phyloP scores from a whole-genome alignment of 1,284 basidiomycete genomes.

The Apiotrichum gracile region DNA sequence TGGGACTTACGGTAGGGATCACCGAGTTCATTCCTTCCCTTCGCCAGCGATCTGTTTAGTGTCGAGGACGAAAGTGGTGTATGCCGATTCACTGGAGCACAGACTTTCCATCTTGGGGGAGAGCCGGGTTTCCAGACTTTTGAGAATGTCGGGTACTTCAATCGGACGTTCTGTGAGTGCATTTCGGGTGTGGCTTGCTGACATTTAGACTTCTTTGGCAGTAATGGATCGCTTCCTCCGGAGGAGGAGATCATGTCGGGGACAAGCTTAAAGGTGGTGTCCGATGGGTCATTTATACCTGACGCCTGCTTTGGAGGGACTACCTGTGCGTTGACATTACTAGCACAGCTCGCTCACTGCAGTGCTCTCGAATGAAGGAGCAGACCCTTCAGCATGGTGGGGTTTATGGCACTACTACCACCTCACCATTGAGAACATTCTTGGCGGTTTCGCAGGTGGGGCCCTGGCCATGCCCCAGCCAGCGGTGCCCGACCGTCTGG shows the following conservation, averaged over 20 bases:
- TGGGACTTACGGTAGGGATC: no score
- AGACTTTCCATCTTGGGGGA: slow-evolving; percentile 10
- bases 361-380: slow-evolving; percentile 24
- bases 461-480: not conserved
- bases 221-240: not conserved
- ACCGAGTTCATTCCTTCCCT: no score
- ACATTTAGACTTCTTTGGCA: slow-evolving; percentile 4
- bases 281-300: no score
- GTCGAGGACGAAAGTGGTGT: not conserved
- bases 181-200: not conserved
- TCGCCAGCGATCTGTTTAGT: not conserved
- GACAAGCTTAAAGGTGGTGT: not conserved
- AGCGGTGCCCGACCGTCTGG: slow-evolving; percentile 12
- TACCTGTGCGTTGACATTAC: not conserved
- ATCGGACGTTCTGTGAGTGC: slow-evolving; percentile 16
- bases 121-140: slow-evolving; percentile 21
- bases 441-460: slow-evolving; percentile 58
- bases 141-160: slow-evolving; percentile 20
- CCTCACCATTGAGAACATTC: slow-evolving; percentile 67
- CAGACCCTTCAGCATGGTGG: slow-evolving; percentile 8
- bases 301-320: not conserved
- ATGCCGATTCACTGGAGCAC: not conserved
- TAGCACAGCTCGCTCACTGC: not conserved
- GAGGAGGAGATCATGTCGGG: slow-evolving; percentile 15
- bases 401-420: slow-evolving; percentile 64